Conservation (phyloP, 2,329 filamentous ascomycete species). For the Sporothrix curviconia region DNA sequence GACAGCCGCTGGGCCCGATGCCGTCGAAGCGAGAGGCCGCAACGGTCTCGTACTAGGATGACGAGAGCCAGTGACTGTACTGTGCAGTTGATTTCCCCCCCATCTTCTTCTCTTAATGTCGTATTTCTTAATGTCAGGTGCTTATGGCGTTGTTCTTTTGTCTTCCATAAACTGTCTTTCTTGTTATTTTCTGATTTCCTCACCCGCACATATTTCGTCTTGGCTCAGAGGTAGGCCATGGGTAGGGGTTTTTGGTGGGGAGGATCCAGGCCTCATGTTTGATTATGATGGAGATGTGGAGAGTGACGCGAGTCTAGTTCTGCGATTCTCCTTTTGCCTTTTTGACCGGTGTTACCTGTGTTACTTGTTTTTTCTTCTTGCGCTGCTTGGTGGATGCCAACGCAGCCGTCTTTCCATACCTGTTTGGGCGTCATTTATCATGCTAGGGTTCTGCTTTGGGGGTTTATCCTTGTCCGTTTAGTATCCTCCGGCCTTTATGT, state of each 20-base stretch:
- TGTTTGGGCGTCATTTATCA: too few species aligned
- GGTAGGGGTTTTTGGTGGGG: not conserved
- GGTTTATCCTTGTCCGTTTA: too few species aligned
- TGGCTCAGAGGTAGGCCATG: not conserved
- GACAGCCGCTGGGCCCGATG: not conserved
- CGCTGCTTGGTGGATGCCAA: too few species aligned
- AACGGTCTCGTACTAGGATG: constrained; percentile 1
- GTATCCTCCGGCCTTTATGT: too few species aligned
- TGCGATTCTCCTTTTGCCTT: not conserved
- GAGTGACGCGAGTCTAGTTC: not conserved
- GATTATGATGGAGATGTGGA: not conserved
- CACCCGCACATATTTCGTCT: not conserved
- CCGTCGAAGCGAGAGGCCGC: constrained; percentile 6
- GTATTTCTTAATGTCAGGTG: not conserved
- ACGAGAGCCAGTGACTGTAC: not conserved
- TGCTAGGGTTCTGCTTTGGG: too few species aligned
- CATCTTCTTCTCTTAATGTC: not conserved
- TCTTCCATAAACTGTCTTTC: not conserved
- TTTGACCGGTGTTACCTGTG: not conserved
- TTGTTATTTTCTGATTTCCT: not conserved
- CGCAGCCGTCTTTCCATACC: too few species aligned
- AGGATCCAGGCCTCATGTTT: not conserved
- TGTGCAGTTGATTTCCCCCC: not conserved
- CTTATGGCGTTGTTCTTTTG: not conserved
- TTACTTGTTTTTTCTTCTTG: too few species aligned